phyloP scores from a whole-genome alignment of 2,329 filamentous ascomycete genomes.

The Colletotrichum costaricense region DNA sequence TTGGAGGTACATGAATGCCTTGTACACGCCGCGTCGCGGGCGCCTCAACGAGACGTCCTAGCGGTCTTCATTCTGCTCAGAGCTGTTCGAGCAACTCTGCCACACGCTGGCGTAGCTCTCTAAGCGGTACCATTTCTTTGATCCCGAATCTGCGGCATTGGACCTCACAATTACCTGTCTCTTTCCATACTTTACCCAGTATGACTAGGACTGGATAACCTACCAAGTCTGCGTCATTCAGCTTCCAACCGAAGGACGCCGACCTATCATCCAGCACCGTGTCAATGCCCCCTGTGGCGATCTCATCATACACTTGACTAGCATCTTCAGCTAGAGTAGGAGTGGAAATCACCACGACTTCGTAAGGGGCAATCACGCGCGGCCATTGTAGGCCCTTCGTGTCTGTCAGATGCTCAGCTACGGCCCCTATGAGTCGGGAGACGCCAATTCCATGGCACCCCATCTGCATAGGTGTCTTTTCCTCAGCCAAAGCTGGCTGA shows the following conservation, averaged over 20 bases:
- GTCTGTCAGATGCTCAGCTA: slow-evolving; percentile 81
- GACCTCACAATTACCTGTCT: slow-evolving; percentile 74
- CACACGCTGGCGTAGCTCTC: slow-evolving; percentile 56
- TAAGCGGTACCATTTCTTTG: slow-evolving; percentile 67
- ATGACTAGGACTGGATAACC: slow-evolving; percentile 89
- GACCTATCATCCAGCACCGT: slow-evolving; percentile 79
- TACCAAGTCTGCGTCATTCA: slow-evolving; percentile 88
- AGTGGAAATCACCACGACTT: slow-evolving; percentile 74
- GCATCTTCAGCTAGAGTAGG: slow-evolving; percentile 59
- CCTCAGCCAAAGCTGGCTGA: background rate
- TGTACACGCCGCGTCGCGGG: background rate
- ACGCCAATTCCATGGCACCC: slow-evolving; percentile 97
- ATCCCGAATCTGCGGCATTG: slow-evolving; percentile 78
- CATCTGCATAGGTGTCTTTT: slow-evolving; percentile 78
- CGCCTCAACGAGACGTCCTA: too few relatives aligned
- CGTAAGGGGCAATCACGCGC: slow-evolving; percentile 84
- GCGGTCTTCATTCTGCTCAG: slow-evolving; percentile 43
- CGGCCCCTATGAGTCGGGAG: slow-evolving; percentile 87
- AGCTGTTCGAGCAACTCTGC: slow-evolving; percentile 62
- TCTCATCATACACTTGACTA: slow-evolving; percentile 70
- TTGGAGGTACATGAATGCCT: background rate
- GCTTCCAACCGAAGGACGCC: slow-evolving; percentile 81
- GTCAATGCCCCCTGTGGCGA: slow-evolving; percentile 64
- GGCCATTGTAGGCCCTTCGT: slow-evolving; percentile 88
- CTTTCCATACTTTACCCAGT: slow-evolving; percentile 77